These are phyloP conservation scores for Vanrija pseudolonga DNA, from an alignment of 1,284 basidiomycete species.

Conservation along the genomic window DNA sequence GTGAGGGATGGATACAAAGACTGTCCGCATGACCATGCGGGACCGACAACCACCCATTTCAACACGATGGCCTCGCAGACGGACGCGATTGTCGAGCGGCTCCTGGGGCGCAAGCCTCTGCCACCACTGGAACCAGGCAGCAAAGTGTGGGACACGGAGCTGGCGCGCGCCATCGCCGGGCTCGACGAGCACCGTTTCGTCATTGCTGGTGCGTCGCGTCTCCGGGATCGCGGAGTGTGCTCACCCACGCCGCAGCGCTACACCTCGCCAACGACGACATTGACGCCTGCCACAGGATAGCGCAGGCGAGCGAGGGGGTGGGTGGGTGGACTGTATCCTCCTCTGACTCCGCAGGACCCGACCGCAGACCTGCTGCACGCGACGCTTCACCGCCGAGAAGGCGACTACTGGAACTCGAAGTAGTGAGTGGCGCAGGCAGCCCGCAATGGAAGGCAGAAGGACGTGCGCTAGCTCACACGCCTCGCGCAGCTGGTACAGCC, in stretches of 20 bases:
- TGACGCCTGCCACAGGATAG: slow-evolving; percentile 39
- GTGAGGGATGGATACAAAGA: too few relatives aligned
- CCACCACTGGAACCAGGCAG: slow-evolving; percentile 40
- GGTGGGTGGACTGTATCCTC: not conserved
- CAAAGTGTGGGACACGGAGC: slow-evolving; percentile 22
- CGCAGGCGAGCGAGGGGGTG: slow-evolving; percentile 40
- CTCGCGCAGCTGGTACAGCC: not conserved
- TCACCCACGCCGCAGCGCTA: slow-evolving; percentile 25
- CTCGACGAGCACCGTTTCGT: slow-evolving; percentile 34
- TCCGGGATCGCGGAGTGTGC: too few relatives aligned
- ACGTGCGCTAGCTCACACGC: not conserved
- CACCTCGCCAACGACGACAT: slow-evolving; percentile 50
- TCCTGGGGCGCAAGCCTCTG: slow-evolving; percentile 24
- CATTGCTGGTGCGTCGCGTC: slow-evolving; percentile 29
- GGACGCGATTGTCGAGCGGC: slow-evolving; percentile 24
- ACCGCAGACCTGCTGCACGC: slow-evolving; percentile 46
- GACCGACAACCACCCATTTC: not conserved
- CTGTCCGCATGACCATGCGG: too few relatives aligned
- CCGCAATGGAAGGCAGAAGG: not conserved
- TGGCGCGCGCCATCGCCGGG: slow-evolving; percentile 25
- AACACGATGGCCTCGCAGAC: slow-evolving; percentile 4
- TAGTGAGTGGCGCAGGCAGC: slow-evolving; percentile 28
- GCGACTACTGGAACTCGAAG: slow-evolving; percentile 49
- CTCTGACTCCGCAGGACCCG: slow-evolving; percentile 23
- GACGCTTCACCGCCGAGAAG: slow-evolving; percentile 45